Evolutionary conservation across 495 filamentous ascomycete genomes (phyloP).

Genomic region (Sphaerosporella brunnea): DNA sequence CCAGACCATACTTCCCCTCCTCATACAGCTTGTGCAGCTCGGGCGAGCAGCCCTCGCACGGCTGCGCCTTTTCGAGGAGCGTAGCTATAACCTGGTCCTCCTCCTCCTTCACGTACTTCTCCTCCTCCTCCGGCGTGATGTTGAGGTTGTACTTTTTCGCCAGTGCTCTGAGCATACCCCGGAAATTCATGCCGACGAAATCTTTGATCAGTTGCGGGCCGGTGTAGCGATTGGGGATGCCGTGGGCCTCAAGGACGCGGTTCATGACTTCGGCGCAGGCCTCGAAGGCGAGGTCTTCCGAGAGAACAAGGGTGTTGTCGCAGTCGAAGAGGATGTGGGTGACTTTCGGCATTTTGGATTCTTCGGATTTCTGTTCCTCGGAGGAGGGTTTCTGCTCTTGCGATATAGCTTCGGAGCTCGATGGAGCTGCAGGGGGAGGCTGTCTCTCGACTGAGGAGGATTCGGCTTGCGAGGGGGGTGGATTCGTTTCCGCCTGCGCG

Average conservation of each 20-base stretch:
- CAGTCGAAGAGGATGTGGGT: conserved; percentile 84
- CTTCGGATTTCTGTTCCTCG: too few species aligned
- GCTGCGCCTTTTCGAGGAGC: conserved; percentile 48
- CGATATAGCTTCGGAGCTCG: too few species aligned
- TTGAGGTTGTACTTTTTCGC: conserved; percentile 60
- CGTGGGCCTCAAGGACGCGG: conserved; percentile 56
- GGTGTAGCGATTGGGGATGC: conserved; percentile 57
- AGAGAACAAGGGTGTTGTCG: conserved; percentile 93
- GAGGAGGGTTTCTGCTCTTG: too few species aligned
- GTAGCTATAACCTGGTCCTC: conserved; percentile 71
- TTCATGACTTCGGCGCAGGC: conserved; percentile 87
- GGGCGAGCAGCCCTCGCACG: conserved; percentile 56
- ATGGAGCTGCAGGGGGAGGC: too few species aligned
- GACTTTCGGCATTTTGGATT: conserved; percentile 41
- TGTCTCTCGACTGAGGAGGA: too few species aligned
- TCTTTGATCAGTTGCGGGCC: conserved; percentile 60
- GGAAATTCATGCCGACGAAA: conserved; percentile 94
- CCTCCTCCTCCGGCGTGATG: conserved; percentile 47
- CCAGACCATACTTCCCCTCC: conserved; percentile 50
- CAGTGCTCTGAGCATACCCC: conserved; percentile 65
- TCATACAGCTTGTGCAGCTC: conserved; percentile 48
- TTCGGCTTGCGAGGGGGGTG: too few species aligned
- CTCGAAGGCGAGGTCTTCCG: conserved; percentile 82
- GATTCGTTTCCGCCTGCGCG: too few species aligned
- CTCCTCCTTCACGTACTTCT: conserved; percentile 60